Evolutionary conservation across 2,329 filamentous ascomycete genomes (phyloP).

Genomic region (Paraphaeosphaeria sporulosa): DNA sequence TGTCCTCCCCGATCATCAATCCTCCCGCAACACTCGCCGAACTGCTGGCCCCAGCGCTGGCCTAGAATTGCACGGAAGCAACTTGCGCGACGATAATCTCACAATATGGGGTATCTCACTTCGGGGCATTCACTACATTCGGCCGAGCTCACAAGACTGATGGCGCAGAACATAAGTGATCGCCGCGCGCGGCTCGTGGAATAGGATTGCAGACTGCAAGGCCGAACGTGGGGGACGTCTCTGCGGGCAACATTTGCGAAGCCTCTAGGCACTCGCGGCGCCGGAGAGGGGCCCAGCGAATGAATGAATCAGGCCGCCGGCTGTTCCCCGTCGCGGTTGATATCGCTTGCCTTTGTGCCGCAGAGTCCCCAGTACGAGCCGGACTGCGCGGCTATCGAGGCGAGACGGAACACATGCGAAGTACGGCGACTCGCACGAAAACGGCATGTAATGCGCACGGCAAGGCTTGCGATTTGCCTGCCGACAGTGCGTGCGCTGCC

Average conservation of each 20-base stretch:
- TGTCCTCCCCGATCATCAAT: neutral
- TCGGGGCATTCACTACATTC: neutral
- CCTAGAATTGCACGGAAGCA: neutral
- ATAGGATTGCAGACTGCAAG: neutral
- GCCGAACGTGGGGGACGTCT: neutral
- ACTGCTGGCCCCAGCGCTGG: neutral
- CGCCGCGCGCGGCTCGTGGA: neutral
- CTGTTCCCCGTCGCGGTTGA: neutral
- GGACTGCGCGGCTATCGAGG: neutral
- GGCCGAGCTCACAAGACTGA: conserved; percentile 1
- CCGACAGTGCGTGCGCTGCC: no score
- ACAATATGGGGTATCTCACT: neutral
- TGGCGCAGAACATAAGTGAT: conserved; percentile 6
- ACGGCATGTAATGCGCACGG: no score
- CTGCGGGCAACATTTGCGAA: neutral
- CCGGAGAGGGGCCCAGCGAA: neutral
- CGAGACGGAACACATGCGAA: neutral
- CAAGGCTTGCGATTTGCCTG: no score
- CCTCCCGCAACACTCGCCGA: neutral
- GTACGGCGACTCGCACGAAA: no score
- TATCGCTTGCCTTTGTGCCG: no score
- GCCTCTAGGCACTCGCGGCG: neutral
- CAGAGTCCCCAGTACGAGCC: no score
- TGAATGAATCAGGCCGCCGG: neutral
- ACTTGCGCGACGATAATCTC: neutral